phyloP scores from a whole-genome alignment of 2,329 filamentous ascomycete species.

The Trichophyton verrucosum region DNA sequence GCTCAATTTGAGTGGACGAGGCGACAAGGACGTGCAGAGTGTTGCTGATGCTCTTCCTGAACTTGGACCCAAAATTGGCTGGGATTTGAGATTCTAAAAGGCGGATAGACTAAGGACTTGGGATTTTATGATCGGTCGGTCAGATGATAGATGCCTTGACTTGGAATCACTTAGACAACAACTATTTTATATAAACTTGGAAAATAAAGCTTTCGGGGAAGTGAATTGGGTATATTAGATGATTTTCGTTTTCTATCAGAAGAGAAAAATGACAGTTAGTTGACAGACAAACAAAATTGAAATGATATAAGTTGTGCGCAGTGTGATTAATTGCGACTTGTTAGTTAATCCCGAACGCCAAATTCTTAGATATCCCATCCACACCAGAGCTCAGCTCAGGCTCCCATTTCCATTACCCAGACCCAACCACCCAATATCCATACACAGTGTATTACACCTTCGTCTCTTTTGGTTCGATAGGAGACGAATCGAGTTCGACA shows the following conservation, averaged over 20 bases:
- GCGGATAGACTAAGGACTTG: too few relatives aligned
- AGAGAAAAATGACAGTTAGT: neutral
- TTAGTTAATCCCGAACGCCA: neutral
- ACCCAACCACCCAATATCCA: neutral
- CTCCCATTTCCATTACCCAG: neutral
- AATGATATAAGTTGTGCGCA: neutral
- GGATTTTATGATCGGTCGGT: neutral
- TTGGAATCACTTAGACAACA: neutral
- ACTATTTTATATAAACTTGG: too few relatives aligned
- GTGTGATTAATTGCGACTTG: neutral
- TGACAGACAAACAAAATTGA: neutral
- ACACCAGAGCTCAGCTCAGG: neutral
- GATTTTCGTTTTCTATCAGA: neutral
- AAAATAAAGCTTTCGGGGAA: neutral
- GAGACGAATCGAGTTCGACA: neutral
- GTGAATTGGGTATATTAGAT: neutral
- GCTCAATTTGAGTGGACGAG: conserved; percentile 82
- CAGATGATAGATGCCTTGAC: neutral
- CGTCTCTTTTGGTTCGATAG: neutral
- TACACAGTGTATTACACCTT: neutral
- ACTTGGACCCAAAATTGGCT: conserved; percentile 75
- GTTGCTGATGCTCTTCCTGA: conserved; percentile 87
- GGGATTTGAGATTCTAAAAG: conserved; percentile 47
- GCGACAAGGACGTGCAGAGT: conserved; percentile 97
- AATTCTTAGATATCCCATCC: neutral